Evolutionary conservation across 495 filamentous ascomycete genomes (phyloP), one percentile per base, ranked within the genome.

Genomic region (Penicillium waksmanii): DNA sequence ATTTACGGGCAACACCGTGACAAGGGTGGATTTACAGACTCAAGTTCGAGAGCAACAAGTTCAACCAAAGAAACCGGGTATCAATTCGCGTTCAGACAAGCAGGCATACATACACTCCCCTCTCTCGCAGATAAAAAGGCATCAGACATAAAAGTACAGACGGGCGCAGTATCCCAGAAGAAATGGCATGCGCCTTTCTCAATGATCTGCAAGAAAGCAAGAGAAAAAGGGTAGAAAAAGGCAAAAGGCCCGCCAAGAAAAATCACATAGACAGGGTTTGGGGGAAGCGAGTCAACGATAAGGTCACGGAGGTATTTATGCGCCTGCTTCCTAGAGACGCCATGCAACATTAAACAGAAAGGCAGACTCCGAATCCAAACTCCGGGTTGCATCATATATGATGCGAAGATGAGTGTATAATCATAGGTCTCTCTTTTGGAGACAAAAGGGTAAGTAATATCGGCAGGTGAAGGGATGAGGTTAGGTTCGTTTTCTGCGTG

Each of bases 41-140:
- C 23, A 23, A 23, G 1, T 23, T 23, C 3, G 23, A 31, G 1
- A 31, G 27, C 1, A 15, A 1, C 25, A 21, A 35, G 13, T 34
- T 15, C 46, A 51, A 49, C 49, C 42, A 51, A 57, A 33, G 51
- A 59, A 60, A 33, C 34, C 51, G 64, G 64, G 64, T 66, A 66
- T 66, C 64, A 66, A 66, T 60, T 66, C 43, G 44, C 60, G 54
- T 56, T 53, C 36, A 55, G 50, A 55, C 50, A 50, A 36, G 21
- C 51, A 59, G 59, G 63, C 49, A 57, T 66, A 60, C 36, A 63
- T 60, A 57, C 63, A 63, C 60, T 47, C 38, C 25, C 11, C 12
- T 25, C 49, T 35, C 43, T 48, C 46, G 18, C 46, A 48, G 19
- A 25, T 48, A 10, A 55, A 50, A 44, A 54, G 25, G 38, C 54